phyloP scores from a whole-genome alignment of 106 monocot species.

The Narthecium ossifragum region DNA sequence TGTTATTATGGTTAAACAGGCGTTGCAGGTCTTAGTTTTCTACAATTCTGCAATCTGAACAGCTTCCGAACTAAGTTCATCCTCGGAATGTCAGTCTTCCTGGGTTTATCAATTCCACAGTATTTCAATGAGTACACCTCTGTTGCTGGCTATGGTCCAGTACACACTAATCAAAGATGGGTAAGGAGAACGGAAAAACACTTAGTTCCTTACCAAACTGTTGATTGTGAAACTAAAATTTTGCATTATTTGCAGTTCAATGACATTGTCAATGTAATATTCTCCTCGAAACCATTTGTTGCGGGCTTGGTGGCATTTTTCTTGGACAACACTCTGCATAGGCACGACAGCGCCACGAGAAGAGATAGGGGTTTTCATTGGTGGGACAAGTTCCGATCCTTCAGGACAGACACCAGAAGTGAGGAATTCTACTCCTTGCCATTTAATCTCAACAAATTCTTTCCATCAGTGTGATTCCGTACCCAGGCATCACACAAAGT shows the following conservation, averaged over 20 bases:
- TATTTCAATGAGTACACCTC: conserved; percentile 99
- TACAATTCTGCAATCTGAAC: conserved; percentile 97
- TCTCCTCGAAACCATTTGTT: conserved; percentile 70
- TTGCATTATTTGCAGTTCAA: conserved; percentile 43
- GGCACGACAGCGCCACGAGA: conserved; percentile 23
- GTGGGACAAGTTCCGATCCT: conserved; percentile 76
- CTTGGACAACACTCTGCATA: conserved; percentile 65
- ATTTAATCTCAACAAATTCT: conserved; percentile 66
- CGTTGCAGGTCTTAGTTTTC: conserved; percentile 71
- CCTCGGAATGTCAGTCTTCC: conserved; percentile 81
- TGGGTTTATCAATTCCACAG: conserved; percentile 91
- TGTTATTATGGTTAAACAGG: conserved; percentile 33
- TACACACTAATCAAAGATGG: conserved; percentile 85
- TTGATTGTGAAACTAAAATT: neutral
- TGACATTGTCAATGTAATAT: conserved; percentile 68
- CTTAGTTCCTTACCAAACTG: neutral
- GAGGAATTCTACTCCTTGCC: conserved; percentile 77
- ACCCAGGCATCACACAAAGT: neutral
- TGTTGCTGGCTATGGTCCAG: conserved; percentile 92
- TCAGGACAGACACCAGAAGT: conserved; percentile 50
- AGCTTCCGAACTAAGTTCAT: conserved; percentile 96
- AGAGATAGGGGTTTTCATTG: conserved; percentile 63
- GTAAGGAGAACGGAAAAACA: conserved; percentile 45
- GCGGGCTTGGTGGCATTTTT: conserved; percentile 57
- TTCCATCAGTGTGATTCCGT: conserved; percentile 40